These are phyloP conservation scores for Ochromonadaceae sp. DNA, from an alignment of 352 stramenopile genomes.

Conservation along the genomic window DNA sequence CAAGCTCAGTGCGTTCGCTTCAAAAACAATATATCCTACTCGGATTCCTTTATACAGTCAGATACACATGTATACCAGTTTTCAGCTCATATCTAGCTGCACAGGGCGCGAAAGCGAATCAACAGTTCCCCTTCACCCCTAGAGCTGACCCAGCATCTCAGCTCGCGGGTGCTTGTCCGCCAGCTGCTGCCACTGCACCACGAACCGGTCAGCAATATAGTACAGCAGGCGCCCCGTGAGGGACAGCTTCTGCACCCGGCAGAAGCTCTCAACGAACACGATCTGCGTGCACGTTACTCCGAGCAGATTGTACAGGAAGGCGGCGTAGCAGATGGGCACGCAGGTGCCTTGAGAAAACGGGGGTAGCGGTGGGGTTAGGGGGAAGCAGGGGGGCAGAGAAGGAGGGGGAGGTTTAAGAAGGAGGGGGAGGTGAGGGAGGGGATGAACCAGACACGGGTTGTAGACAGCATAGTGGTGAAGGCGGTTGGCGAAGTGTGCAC, in stretches of 20 bases:
- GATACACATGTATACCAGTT: too few species aligned
- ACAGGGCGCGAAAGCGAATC: too few species aligned
- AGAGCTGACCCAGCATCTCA: conserved; percentile 64
- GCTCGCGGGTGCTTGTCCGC: conserved; percentile 48
- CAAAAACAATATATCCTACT: too few species aligned
- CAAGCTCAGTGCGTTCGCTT: too few species aligned
- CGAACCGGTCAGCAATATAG: conserved; percentile 65
- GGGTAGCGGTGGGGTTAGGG: not conserved
- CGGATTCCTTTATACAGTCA: too few species aligned
- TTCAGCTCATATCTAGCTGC: too few species aligned
- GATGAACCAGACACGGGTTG: too few species aligned
- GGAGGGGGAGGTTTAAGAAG: too few species aligned
- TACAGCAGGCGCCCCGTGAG: conserved; percentile 69
- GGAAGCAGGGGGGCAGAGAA: not conserved
- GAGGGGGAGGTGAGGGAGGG: too few species aligned
- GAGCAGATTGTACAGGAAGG: conserved; percentile 56
- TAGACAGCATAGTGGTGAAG: too few species aligned
- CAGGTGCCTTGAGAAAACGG: conserved; percentile 49
- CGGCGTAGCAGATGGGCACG: conserved; percentile 59
- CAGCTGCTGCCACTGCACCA: conserved; percentile 73
- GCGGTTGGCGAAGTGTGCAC: not conserved
- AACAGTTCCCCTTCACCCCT: too few species aligned
- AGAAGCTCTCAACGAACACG: conserved; percentile 79
- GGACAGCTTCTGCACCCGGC: conserved; percentile 62
- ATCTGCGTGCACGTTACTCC: conserved; percentile 50